Conservation (phyloP, 202 grass and related monocot genomes). For the Zoysia matrella region DNA sequence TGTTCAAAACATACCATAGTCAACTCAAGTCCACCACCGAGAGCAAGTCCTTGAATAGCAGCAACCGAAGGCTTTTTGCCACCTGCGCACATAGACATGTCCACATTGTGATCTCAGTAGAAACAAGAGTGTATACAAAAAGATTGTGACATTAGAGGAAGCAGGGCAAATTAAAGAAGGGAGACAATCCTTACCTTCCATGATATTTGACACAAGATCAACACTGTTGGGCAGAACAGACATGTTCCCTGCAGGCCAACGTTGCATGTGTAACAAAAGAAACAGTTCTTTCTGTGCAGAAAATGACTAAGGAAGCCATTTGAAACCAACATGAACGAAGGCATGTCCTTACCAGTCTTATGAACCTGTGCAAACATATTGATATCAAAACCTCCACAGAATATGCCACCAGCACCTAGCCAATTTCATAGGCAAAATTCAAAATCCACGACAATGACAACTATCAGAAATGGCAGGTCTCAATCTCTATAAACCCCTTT, state of each 20-base stretch:
- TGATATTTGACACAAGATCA: constrained; percentile 77
- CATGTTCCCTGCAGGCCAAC: constrained; percentile 58
- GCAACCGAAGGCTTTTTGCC: constrained; percentile 95
- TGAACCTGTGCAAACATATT: constrained; percentile 84
- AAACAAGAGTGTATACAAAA: neutral
- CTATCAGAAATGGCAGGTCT: too few species aligned
- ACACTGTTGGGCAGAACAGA: constrained; percentile 67
- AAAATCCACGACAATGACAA: too few species aligned
- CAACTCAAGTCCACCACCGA: constrained; percentile 97
- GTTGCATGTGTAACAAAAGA: constrained; percentile 26
- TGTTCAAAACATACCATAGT: constrained; percentile 59
- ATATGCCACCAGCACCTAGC: constrained; percentile 66
- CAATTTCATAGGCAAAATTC: neutral
- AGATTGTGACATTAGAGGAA: constrained; percentile 12
- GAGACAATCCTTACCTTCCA: constrained; percentile 66
- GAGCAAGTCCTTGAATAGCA: constrained; percentile 92
- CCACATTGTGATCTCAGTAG: neutral
- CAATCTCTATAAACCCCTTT: too few species aligned
- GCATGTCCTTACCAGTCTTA: constrained; percentile 57
- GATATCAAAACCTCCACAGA: constrained; percentile 94
- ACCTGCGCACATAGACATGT: constrained; percentile 47
- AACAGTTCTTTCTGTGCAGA: constrained; percentile 5
- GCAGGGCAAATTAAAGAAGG: neutral
- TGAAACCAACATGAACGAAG: neutral
- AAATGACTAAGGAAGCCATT: neutral